Base-by-base conservation (phyloP, 1,139 yeast genomes). In the Blastobotrys arbuscula region DNA sequence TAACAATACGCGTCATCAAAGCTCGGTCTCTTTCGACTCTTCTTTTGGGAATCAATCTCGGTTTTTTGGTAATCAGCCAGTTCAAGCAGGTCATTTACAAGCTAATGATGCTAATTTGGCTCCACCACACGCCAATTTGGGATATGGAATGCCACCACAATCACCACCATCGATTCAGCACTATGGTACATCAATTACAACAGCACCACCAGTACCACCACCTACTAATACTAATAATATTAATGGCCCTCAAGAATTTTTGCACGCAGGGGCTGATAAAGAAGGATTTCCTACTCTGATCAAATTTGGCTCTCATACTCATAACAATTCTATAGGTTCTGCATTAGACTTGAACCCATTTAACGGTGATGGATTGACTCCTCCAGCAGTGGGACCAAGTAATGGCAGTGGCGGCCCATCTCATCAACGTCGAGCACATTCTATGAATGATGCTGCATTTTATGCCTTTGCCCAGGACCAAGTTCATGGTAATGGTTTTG, bases 211-310 rank as follows among this genome's bases (percentile, higher is more conserved):
- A 13, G 7, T 21, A 18, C 20, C 40, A 2, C 30, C 33, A 15
- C 35, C 8, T 23, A 15, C 34, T 16, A 10, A 19, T 39, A 23
- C 34, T 39, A 39, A 20, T 39, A 39, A 39, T 23, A n/a, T n/a
- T n/a, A n/a, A n/a, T n/a, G n/a, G n/a, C n/a, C 36, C 19, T 10
- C 37, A 28, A 8, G n/a, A 20, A n/a, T 23, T 59, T 50, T 53
- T 66, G 37, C 64, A 65, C 44, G 66, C 60, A 24, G 67, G 64
- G 48, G 64, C 69, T 10, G 66, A 67, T 7, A 73, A 65, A 55
- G 77, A 67, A 65, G 69, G 65, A 61, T 74, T 55, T 59, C 76
- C 67, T 55, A 72, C 59, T 58, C 66, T 53, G 44, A 70, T 55
- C 57, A 74, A 60, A 56, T 68, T 59, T 50, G 54, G 50, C 58